Evolutionary conservation across 2,329 filamentous ascomycete genomes (phyloP), one percentile per base, ranked within the genome.

Genomic region (Trichoderma aggressivum): DNA sequence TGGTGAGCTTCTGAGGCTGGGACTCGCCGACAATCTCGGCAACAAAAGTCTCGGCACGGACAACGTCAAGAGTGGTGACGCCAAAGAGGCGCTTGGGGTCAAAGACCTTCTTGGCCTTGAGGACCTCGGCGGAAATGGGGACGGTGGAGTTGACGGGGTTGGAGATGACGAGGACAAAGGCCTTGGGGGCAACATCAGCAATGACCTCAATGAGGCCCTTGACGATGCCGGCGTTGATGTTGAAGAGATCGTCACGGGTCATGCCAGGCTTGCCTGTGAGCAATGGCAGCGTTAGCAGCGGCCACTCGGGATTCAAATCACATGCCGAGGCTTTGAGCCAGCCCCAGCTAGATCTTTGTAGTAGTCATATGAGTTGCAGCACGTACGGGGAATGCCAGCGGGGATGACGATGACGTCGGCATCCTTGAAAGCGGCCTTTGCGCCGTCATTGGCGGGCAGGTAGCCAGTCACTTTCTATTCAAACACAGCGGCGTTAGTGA

Each of bases 141-240:
- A 99, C 96, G 71, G 96, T 99, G 67, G 94, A 97, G 91, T 99
- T 99, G 84, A 99, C 96, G 72, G 96, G 96, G 90, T 99, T 99
- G 79, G 95, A 98, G 84, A 99, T 99, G 86, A 99, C 91, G 75
- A 98, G 90, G 81, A 97, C 90, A 85, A 91, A 97, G 70, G 96
- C 96, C 82, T 98, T 97, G 81, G 96, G 96, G 81, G 91, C 91
- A 80, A 92, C 90, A 81, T 98, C 91, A 77, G 95, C 94, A 78
- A 94, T 90, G 67, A 92, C 91, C 87, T 97, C 92, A 78, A 97
- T 91, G 76, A 99, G 88, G 77, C 93, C 94, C 85, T 96, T 94
- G 80, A 99, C 96, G 80, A 99, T 99, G 78, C 94, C 93, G 73
- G 96, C 96, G 83, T 99, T 99, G 88, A 98, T 97, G 86, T 98